phyloP scores from a whole-genome alignment of 768 basidiomycete species.

The Mycena haematopus region DNA sequence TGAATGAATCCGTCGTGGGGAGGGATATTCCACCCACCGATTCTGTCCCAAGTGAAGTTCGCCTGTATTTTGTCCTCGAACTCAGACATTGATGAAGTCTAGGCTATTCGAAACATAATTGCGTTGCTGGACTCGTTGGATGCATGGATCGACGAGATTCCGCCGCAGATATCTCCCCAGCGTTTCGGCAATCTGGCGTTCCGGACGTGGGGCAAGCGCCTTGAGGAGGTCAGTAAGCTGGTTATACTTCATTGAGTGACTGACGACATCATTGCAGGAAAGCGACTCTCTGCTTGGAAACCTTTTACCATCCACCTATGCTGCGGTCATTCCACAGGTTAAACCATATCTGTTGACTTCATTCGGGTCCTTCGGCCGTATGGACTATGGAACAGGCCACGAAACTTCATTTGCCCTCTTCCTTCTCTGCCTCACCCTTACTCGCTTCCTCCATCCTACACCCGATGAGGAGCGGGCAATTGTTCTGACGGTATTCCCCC shows the following conservation, averaged over 20 bases:
- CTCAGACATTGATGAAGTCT: conserved; percentile 9
- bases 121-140: conserved; percentile 70
- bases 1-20: conserved; percentile 82
- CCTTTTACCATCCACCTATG: conserved; percentile 55
- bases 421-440: conserved; percentile 72
- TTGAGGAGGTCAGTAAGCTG: conserved; percentile 67
- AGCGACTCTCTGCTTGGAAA: conserved; percentile 54
- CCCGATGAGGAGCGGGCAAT: conserved; percentile 66
- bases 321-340: conserved; percentile 62
- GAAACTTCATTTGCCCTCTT: conserved; percentile 89
- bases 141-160: conserved; percentile 82
- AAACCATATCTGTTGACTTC: conserved; percentile 81
- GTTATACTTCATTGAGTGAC: conserved; percentile 4
- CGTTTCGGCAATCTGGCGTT: conserved; percentile 94
- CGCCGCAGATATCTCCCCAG: conserved; percentile 74
- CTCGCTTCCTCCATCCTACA: conserved; percentile 66
- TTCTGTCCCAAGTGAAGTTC: conserved; percentile 43
- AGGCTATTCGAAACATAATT: conserved; percentile 59
- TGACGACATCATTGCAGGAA: conserved; percentile 45
- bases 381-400: conserved; percentile 98
- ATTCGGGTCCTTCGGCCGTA: conserved; percentile 88
- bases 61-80: conserved; percentile 10
- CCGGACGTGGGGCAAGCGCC: conserved; percentile 77
- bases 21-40: conserved; percentile 53
- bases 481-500: conserved; percentile 68